A percentile compares a stretch with the other conserved stretches of the same genome.
Conservation (phyloP, 2,329 filamentous ascomycete genomes). For the Cryphonectria japonica region DNA sequence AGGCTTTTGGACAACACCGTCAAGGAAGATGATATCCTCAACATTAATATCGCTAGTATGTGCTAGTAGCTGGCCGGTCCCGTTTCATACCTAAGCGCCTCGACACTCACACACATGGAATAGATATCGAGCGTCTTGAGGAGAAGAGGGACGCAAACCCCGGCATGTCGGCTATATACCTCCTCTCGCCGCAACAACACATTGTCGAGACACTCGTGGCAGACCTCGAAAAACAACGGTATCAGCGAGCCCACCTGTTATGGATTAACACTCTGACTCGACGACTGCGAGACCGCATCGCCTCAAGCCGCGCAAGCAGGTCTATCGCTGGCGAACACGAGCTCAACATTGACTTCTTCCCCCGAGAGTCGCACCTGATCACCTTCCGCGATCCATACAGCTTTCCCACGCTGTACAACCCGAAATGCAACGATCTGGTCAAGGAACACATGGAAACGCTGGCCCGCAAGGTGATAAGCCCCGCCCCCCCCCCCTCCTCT, state of each 20-base stretch:
- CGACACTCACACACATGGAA: conserved; percentile 26
- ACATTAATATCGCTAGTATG: conserved; percentile 93
- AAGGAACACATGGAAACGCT: conserved; percentile 80
- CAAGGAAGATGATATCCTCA: conserved; percentile 95
- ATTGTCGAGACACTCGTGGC: conserved; percentile 93
- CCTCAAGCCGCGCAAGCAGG: conserved; percentile 54
- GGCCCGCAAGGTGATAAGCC: conserved; percentile 75
- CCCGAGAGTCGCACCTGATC: conserved; percentile 86
- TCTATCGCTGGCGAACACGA: conserved; percentile 79
- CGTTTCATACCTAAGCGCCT: conserved; percentile 19
- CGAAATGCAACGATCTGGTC: conserved; percentile 83
- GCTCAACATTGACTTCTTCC: conserved; percentile 85
- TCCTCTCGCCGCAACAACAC: conserved; percentile 82
- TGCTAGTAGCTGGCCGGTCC: conserved; percentile 8
- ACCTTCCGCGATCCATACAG: conserved; percentile 96
- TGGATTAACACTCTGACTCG: conserved; percentile 81
- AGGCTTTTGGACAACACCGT: conserved; percentile 89
- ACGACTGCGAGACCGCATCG: conserved; percentile 72
- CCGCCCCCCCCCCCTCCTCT: not conserved
- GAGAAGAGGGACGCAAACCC: conserved; percentile 79
- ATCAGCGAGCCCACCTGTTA: conserved; percentile 77
- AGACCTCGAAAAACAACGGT: conserved; percentile 84
- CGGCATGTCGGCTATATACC: conserved; percentile 93
- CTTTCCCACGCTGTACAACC: conserved; percentile 91
- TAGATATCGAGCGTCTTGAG: conserved; percentile 95